These are phyloP conservation scores for Alternaria triticina DNA, from an alignment of 2,329 filamentous ascomycete genomes.

Conservation along the genomic window DNA sequence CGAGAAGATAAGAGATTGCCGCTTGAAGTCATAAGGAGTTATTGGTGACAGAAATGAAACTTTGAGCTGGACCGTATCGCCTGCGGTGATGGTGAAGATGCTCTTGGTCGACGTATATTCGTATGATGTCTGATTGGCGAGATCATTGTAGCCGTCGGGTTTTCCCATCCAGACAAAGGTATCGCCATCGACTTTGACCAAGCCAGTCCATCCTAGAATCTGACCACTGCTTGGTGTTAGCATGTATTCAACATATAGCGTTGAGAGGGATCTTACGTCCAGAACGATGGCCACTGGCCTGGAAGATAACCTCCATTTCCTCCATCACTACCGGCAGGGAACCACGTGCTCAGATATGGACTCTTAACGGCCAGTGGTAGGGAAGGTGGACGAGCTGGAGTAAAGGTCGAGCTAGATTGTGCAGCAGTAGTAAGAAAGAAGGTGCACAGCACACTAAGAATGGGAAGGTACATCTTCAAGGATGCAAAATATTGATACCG, in stretches of 20 bases:
- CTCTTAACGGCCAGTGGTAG: conserved; percentile 76
- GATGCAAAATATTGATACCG: not conserved
- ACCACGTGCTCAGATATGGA: conserved; percentile 77
- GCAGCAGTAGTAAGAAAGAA: conserved; percentile 21
- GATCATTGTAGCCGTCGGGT: conserved; percentile 53
- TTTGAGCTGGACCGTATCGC: conserved; percentile 66
- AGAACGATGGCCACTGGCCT: conserved; percentile 73
- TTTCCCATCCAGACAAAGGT: conserved; percentile 50
- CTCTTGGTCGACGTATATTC: conserved; percentile 76
- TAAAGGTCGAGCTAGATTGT: conserved; percentile 60
- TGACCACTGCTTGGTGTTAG: conserved; percentile 54
- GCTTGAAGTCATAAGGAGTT: conserved; percentile 67
- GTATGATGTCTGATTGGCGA: conserved; percentile 67
- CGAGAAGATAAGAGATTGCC: conserved; percentile 73
- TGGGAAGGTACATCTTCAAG: conserved; percentile 28
- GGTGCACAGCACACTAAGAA: conserved; percentile 21
- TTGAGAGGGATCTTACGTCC: conserved; percentile 54
- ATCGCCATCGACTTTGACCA: conserved; percentile 68
- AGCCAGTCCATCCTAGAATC: conserved; percentile 69
- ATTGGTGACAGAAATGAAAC: conserved; percentile 75
- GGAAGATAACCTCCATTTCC: conserved; percentile 71
- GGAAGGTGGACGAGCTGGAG: conserved; percentile 69
- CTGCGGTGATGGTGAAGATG: conserved; percentile 71
- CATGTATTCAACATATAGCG: conserved; percentile 51
- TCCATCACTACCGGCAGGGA: conserved; percentile 65